Evolutionary conservation across 139 green algal species (phyloP), one percentile per base, ranked within the genome.

Genomic region (Yamagishiella unicocca): DNA sequence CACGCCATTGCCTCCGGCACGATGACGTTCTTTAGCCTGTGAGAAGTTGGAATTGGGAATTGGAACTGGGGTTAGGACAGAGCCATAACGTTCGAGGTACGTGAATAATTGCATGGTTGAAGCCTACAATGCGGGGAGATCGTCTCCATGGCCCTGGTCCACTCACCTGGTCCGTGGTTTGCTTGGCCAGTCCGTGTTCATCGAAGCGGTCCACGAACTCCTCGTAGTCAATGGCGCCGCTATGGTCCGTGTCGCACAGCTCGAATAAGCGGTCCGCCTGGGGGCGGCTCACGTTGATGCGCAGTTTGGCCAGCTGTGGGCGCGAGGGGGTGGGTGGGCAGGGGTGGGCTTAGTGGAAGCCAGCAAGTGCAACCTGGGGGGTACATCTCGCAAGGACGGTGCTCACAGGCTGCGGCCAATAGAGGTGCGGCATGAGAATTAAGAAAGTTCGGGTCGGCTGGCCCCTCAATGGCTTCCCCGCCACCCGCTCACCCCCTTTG

Each of bases 141-240:
- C n/a, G n/a, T n/a, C n/a, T n/a, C n/a, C n/a, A n/a, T n/a, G n/a
- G n/a, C n/a, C n/a, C n/a, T 58, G 17, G 33, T 40, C n/a, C 29
- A 72, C 9, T 42, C 25, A 67, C 58, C 25, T 74, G 66, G 33
- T 45, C 66, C 42, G 2, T n/a, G n/a, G n/a, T n/a, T n/a, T n/a
- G n/a, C n/a, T n/a, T n/a, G n/a, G n/a, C n/a, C 53, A 83, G 31
- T 24, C 77, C 77, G 24, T 53, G 42, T 24, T 76, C 79, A 21
- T 85, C 79, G 40, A 85, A 85, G 12, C 61, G 35, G 25, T 61
- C 64, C 40, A 54, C 61, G 40, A 83, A 88, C 29, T 88, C 83
- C n/a, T 55, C 58, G 43, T 88, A 88, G 70, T 88, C 71, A 7
- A 88, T 61, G 37, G 22, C 1, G 19, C 83, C 83, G 43, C 45